These are phyloP conservation scores for Monosporozyma servazzii DNA, from an alignment of 805 yeast genomes.

Conservation along the genomic window DNA sequence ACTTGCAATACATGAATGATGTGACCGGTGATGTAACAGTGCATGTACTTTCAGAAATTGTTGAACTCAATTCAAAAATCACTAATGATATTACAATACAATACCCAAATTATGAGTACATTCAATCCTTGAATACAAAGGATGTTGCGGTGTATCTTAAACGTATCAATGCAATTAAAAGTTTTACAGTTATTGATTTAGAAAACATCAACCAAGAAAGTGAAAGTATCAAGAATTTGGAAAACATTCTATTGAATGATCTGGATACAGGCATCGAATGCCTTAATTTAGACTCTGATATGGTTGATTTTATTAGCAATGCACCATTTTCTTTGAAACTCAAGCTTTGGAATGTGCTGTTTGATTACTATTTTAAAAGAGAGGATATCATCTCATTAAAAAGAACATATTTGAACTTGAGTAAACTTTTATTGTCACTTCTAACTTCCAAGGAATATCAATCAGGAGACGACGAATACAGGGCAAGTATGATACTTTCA, in stretches of 20 bases:
- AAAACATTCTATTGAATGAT: slow-evolving; percentile 34
- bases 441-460: slow-evolving; percentile 23
- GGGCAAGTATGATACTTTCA: slow-evolving; percentile 34
- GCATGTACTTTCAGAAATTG: slow-evolving; percentile 19
- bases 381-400: slow-evolving; percentile 31
- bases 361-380: slow-evolving; percentile 41
- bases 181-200: slow-evolving; percentile 15
- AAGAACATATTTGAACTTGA: slow-evolving; percentile 42
- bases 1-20: slow-evolving; percentile 34
- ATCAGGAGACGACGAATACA: slow-evolving; percentile 38
- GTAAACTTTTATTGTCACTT: slow-evolving; percentile 38
- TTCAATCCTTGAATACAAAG: slow-evolving; percentile 45
- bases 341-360: slow-evolving; percentile 65
- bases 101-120: slow-evolving; percentile 49
- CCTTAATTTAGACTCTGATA: slow-evolving; percentile 35
- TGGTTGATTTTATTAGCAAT: slow-evolving; percentile 48
- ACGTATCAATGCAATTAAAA: slow-evolving; percentile 53
- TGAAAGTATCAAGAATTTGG: slow-evolving; percentile 33
- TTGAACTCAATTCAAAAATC: slow-evolving; percentile 8
- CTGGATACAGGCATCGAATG: slow-evolving; percentile 10
- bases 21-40: slow-evolving; percentile 28
- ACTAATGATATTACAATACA: slow-evolving; percentile 23
- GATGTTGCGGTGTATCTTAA: slow-evolving; percentile 55
- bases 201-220: slow-evolving; percentile 5
- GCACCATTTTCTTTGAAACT: slow-evolving; percentile 61